Evolutionary conservation across 2,329 filamentous ascomycete species (phyloP).

Genomic region (Aureobasidium sp.): DNA sequence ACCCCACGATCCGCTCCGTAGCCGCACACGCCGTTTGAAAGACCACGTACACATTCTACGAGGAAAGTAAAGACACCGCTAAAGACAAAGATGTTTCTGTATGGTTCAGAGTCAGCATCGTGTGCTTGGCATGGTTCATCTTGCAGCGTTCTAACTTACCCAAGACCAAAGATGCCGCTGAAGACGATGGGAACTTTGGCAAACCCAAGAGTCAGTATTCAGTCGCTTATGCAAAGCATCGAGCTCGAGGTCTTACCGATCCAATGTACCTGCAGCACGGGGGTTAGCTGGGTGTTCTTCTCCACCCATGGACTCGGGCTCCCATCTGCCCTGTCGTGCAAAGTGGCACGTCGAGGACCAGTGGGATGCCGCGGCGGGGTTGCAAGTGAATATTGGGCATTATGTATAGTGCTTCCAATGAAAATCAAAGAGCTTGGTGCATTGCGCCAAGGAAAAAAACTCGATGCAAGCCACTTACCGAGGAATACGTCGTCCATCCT

Average conservation of each 20-base stretch:
- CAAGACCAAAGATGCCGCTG: conserved; percentile 40
- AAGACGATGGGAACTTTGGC: conserved; percentile 44
- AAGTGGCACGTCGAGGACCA: neutral
- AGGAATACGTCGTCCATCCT: conserved; percentile 67
- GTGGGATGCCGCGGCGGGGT: neutral
- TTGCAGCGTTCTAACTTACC: conserved; percentile 24
- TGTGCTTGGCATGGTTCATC: neutral
- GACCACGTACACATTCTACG: conserved; percentile 50
- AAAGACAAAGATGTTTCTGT: conserved; percentile 59
- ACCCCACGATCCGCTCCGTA: conserved; percentile 6
- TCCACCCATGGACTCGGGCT: conserved; percentile 9
- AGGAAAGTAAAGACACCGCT: conserved; percentile 84
- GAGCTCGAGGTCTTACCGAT: conserved; percentile 34
- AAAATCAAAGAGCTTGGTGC: neutral
- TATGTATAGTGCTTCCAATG: conserved; percentile 25
- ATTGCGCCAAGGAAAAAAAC: conserved; percentile 2
- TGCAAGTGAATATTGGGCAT: conserved; percentile 18
- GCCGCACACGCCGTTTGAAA: neutral
- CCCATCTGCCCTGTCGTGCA: conserved; percentile 10
- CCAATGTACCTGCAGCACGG: conserved; percentile 40
- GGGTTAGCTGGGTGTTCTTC: conserved; percentile 13
- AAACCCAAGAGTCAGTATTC: conserved; percentile 16
- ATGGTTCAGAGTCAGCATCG: neutral
- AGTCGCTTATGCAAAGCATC: conserved; percentile 11
- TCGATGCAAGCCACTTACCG: conserved; percentile 48